Conservation (phyloP, 2,329 filamentous ascomycete genomes). For the Gnomoniopsis sp. region DNA sequence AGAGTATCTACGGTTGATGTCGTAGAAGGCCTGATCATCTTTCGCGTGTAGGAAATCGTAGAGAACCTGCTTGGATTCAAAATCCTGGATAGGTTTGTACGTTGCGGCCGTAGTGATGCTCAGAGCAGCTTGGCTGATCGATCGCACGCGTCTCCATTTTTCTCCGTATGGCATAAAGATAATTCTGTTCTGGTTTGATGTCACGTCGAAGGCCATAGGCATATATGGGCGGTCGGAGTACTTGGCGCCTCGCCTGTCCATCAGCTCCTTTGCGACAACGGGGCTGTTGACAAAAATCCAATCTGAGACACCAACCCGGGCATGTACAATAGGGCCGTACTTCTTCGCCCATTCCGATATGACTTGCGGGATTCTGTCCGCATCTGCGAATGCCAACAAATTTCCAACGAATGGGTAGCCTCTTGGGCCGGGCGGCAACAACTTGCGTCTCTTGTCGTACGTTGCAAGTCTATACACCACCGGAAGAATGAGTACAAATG, state of each 20-base stretch:
- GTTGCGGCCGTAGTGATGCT: slow-evolving; percentile 23
- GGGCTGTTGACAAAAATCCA: slow-evolving; percentile 35
- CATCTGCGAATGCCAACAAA: slow-evolving; percentile 32
- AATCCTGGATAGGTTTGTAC: slow-evolving; percentile 27
- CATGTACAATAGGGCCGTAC: slow-evolving; percentile 36
- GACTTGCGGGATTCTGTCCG: slow-evolving; percentile 27
- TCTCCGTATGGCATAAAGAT: slow-evolving; percentile 27
- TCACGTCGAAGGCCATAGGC: slow-evolving; percentile 33
- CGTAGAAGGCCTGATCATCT: slow-evolving; percentile 33
- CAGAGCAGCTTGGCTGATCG: slow-evolving; percentile 25
- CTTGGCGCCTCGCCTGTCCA: slow-evolving; percentile 19
- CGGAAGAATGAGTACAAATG: neutral
- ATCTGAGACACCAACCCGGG: slow-evolving; percentile 36
- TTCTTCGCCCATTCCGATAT: slow-evolving; percentile 30
- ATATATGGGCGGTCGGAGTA: slow-evolving; percentile 21
- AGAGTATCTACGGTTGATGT: slow-evolving; percentile 37
- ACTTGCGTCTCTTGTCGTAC: slow-evolving; percentile 21
- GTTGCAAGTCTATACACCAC: neutral
- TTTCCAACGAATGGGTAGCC: slow-evolving; percentile 37
- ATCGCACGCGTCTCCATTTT: slow-evolving; percentile 25
- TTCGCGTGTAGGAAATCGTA: slow-evolving; percentile 28
- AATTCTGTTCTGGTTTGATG: slow-evolving; percentile 21
- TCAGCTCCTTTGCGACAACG: slow-evolving; percentile 21
- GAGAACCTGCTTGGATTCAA: slow-evolving; percentile 30
- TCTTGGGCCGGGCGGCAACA: slow-evolving; percentile 34